Base-by-base conservation (phyloP, 2,329 filamentous ascomycete genomes). In the Nakataea oryzae region DNA sequence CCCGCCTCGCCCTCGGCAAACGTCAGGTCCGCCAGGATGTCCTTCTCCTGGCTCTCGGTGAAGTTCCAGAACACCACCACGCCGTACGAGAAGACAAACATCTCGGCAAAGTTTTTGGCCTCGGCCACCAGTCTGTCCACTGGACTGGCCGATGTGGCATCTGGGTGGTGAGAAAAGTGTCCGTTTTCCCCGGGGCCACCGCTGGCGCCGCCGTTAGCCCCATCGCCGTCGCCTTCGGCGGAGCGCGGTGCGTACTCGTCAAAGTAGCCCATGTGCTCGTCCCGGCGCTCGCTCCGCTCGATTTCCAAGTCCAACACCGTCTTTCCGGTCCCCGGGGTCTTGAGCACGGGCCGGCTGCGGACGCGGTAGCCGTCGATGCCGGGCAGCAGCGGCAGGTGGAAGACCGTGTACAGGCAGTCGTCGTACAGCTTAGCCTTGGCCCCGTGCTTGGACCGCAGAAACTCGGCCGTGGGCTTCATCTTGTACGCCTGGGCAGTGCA, bases 61-160 rank as follows among this genome's bases (percentile, higher is more conserved):
- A 99, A 97, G 73, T 99, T 99, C 95, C 95, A 99, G 73, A 99
- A 96, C 6, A 99, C 95, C 0, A 95, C 93, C 0, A 99, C 93
- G 26, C 95, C 95, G 71, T 99, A 99, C 21, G 90, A 93, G 74
- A 96, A 97, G 68, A 99, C 88, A 72, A 96, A 97, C 85, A 97
- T 91, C 75, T 99, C 95, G 55, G 91, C 93, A 71, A 96, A 91
- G 62, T 87, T 83, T 70, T 93, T 87, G 47, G 87, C 85, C 70
- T 91, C 86, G 7, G 89, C 83, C 0, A 84, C 84, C 28, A 91
- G 81, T 30, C 84, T 81, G 71, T 83, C 80, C 65, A 82, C 76
- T 28, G 83, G 76, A 70, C 81, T 79, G 63, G 66, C 78, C 75
- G 54, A 75, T 75, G n/a, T 72, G 71, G 60, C 73, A 21, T 57